These are phyloP conservation scores for Phytopythium aichiense DNA, from an alignment of 352 stramenopile species.

Conservation along the genomic window DNA sequence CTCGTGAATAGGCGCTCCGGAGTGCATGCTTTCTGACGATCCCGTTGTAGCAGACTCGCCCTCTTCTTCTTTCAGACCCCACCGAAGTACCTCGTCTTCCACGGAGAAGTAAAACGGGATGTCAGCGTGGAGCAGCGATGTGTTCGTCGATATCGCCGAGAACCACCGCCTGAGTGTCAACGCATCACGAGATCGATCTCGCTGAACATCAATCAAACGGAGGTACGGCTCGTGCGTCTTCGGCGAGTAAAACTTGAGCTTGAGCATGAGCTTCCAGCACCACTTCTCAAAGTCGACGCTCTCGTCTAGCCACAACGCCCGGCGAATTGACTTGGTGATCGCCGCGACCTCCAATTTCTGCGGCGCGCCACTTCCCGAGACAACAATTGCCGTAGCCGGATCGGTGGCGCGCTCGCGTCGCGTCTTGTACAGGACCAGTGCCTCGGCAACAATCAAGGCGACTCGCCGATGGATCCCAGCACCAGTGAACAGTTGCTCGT, in stretches of 20 bases:
- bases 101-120: constrained; percentile 57
- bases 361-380: constrained; percentile 39
- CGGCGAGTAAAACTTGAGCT: constrained; percentile 79
- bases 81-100: constrained; percentile 27
- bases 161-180: constrained; percentile 79
- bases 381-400: constrained; percentile 28
- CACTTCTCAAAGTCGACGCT: constrained; percentile 78
- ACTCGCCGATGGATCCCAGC: constrained; percentile 75
- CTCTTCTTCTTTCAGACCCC: background rate
- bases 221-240: constrained; percentile 62
- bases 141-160: constrained; percentile 24
- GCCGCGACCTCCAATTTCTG: constrained; percentile 50
- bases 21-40: background rate
- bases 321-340: constrained; percentile 73
- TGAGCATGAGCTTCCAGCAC: constrained; percentile 84
- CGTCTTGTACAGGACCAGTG: constrained; percentile 63
- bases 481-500: constrained; percentile 54
- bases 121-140: background rate
- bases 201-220: constrained; percentile 63
- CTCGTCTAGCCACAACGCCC: constrained; percentile 57
- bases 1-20: constrained; percentile 13
- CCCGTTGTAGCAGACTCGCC: background rate
- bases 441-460: constrained; percentile 72
- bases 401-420: constrained; percentile 35
- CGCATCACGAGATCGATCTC: constrained; percentile 67